Conservation (phyloP, 2,329 filamentous ascomycete species). For the Amesomyces nigricolor region DNA sequence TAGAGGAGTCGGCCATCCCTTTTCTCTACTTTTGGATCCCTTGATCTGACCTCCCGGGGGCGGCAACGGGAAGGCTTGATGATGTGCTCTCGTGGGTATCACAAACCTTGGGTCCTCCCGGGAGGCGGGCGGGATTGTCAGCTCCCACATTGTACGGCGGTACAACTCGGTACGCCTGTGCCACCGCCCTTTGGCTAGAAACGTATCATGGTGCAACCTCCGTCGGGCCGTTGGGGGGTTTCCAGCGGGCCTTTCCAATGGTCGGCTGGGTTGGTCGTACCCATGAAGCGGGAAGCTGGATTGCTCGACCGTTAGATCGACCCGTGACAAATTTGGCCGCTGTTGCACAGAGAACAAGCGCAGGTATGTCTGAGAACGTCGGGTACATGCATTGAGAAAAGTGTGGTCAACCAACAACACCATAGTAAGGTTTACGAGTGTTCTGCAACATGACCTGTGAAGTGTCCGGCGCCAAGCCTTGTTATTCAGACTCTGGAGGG, state of each 20-base stretch:
- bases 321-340: neutral
- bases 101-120: constrained; percentile 18
- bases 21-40: neutral
- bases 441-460: neutral
- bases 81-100: constrained; percentile 16
- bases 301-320: constrained; percentile 11
- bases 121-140: constrained; percentile 19
- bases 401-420: neutral
- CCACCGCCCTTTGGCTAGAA: constrained; percentile 14
- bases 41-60: neutral
- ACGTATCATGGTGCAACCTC: constrained; percentile 11
- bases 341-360: neutral
- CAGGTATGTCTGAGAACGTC: neutral
- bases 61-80: neutral
- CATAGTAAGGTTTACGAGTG: neutral
- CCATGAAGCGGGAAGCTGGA: constrained; percentile 6
- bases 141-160: constrained; percentile 22
- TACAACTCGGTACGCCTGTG: constrained; percentile 14
- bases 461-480: neutral
- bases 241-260: too few relatives aligned
- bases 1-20: neutral
- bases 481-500: neutral
- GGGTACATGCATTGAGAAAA: neutral
- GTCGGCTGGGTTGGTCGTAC: neutral
- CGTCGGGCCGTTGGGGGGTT: constrained; percentile 4